Evolutionary conservation across 2,329 filamentous ascomycete genomes (phyloP).

Genomic region (Beauveria caledonica): DNA sequence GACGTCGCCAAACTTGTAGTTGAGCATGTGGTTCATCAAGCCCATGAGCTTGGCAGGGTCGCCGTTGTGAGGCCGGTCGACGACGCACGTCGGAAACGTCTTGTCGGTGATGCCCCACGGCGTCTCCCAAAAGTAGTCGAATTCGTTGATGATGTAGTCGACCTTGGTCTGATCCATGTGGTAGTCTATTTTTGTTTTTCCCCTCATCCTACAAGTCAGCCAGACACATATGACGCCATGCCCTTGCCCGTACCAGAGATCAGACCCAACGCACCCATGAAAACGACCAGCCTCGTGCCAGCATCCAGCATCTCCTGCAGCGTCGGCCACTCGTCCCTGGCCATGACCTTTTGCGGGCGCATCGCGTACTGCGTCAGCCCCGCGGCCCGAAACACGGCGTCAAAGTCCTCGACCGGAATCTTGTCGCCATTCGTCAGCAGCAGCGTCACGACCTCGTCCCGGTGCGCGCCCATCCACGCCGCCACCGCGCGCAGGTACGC

Average conservation of each 20-base stretch:
- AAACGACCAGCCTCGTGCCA: slow-evolving; percentile 58
- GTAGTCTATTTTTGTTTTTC: slow-evolving; percentile 46
- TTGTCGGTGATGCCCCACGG: slow-evolving; percentile 54
- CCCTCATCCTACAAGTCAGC: background rate
- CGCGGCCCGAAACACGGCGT: slow-evolving; percentile 43
- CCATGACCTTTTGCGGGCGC: slow-evolving; percentile 31
- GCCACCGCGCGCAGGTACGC: slow-evolving; percentile 50
- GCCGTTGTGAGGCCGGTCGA: slow-evolving; percentile 49
- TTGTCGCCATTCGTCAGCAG: slow-evolving; percentile 54
- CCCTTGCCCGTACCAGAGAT: background rate
- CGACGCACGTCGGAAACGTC: slow-evolving; percentile 54
- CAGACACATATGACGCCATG: background rate
- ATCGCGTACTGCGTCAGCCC: slow-evolving; percentile 52
- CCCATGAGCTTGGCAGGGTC: slow-evolving; percentile 34
- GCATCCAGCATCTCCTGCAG: slow-evolving; percentile 55
- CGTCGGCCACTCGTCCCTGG: slow-evolving; percentile 58
- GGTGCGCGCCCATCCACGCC: slow-evolving; percentile 49
- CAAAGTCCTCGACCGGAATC: slow-evolving; percentile 48
- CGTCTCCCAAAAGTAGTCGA: slow-evolving; percentile 64
- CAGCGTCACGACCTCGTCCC: slow-evolving; percentile 54
- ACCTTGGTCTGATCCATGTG: slow-evolving; percentile 38
- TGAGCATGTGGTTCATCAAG: slow-evolving; percentile 32
- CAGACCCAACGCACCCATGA: slow-evolving; percentile 46
- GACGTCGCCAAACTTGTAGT: slow-evolving; percentile 20
- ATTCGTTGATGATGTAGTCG: slow-evolving; percentile 58